These are phyloP conservation scores for Marchantia polymorpha DNA, from an alignment of 225 moss, liverwort and hornwort genomes.

Conservation along the genomic window DNA sequence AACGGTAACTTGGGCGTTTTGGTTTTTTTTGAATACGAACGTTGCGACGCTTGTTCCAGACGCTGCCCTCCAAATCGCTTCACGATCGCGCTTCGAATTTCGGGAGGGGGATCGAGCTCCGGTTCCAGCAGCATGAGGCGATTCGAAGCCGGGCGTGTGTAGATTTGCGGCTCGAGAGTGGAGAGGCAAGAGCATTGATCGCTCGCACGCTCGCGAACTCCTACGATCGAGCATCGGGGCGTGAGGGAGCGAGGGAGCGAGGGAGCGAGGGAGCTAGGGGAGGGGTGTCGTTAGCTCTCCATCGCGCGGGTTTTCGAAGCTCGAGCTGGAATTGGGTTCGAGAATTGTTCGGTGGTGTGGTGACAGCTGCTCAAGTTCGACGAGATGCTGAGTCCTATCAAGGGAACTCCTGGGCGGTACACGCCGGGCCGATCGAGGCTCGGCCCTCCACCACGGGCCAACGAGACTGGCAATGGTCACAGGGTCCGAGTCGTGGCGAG, in stretches of 20 bases:
- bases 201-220: not conserved
- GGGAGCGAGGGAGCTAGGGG: not conserved
- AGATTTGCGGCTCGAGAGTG: not conserved
- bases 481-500: constrained; percentile 42
- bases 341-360: not conserved
- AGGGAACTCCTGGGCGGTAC: constrained; percentile 4
- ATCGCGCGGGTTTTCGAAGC: not conserved
- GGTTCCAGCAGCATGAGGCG: not conserved
- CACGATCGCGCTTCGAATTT: not conserved
- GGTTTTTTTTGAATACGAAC: constrained; percentile 1
- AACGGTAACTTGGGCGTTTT: constrained; percentile 9
- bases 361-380: not conserved
- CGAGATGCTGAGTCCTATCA: constrained; percentile 11
- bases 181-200: not conserved
- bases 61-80: not conserved
- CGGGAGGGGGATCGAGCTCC: not conserved
- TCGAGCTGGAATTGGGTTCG: not conserved
- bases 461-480: constrained; percentile 16
- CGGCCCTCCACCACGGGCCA: constrained; percentile 16
- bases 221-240: not conserved
- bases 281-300: not conserved
- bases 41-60: not conserved
- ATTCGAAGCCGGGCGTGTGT: not conserved
- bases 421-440: constrained; percentile 38
- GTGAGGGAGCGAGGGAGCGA: not conserved